Evolutionary conservation across 2,329 filamentous ascomycete species (phyloP).

Genomic region (Acrocalymma vagum): DNA sequence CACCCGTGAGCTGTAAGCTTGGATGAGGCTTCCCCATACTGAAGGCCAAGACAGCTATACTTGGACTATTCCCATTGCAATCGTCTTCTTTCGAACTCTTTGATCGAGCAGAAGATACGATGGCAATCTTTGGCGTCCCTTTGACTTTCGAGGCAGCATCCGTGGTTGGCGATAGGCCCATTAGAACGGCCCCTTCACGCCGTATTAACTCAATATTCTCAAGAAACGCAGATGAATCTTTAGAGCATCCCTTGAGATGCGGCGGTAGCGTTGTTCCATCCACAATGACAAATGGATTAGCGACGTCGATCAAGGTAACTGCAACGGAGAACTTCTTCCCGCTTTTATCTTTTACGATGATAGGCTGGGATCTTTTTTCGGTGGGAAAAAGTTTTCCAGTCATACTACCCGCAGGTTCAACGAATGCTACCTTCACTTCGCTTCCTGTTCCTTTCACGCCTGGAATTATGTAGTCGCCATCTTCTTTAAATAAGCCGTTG

Average conservation of each 20-base stretch:
- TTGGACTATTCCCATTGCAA: conserved; percentile 10
- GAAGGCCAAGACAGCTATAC: conserved; percentile 33
- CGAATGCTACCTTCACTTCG: conserved; percentile 66
- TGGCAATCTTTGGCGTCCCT: conserved; percentile 68
- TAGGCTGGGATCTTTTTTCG: conserved; percentile 59
- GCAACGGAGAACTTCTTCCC: conserved; percentile 46
- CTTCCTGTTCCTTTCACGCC: conserved; percentile 68
- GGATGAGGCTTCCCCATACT: conserved; percentile 44
- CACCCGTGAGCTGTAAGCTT: conserved; percentile 43
- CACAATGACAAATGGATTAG: conserved; percentile 71
- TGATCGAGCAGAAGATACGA: conserved; percentile 52
- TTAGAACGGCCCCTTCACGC: conserved; percentile 62
- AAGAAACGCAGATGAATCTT: conserved; percentile 55
- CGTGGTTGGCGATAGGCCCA: conserved; percentile 63
- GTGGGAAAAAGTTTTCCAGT: conserved; percentile 70
- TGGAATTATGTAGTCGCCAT: conserved; percentile 68
- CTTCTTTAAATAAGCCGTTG: conserved; percentile 45
- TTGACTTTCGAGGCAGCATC: conserved; percentile 51
- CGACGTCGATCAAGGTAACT: conserved; percentile 68
- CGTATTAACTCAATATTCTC: conserved; percentile 65
- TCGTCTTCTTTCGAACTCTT: neutral
- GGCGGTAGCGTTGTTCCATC: conserved; percentile 61
- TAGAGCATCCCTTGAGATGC: conserved; percentile 52
- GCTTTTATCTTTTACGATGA: conserved; percentile 41
- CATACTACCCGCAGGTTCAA: conserved; percentile 69